Evolutionary conservation across 495 filamentous ascomycete genomes (phyloP).

Genomic region (Talaromyces nanjingensis): DNA sequence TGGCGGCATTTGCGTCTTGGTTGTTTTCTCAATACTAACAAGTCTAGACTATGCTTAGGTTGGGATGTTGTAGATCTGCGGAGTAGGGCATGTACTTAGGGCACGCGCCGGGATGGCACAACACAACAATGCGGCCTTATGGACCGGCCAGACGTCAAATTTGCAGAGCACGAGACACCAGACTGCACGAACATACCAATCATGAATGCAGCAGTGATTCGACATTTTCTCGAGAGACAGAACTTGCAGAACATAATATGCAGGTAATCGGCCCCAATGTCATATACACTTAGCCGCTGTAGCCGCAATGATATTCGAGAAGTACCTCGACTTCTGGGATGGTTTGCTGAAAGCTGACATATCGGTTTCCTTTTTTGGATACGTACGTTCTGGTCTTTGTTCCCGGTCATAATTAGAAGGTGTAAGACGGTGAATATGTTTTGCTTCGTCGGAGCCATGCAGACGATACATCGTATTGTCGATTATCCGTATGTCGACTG

Average conservation of each 20-base stretch:
- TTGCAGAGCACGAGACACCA: not conserved
- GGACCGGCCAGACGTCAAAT: not conserved
- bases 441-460: not conserved
- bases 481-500: not conserved
- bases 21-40: not conserved
- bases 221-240: not conserved
- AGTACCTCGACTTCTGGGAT: not conserved
- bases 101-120: not conserved
- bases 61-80: not conserved
- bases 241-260: not conserved
- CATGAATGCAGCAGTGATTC: not conserved
- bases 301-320: constrained; percentile 3
- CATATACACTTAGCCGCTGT: not conserved
- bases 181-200: not conserved
- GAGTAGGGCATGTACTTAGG: not conserved
- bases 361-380: not conserved
- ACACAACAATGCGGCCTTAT: not conserved
- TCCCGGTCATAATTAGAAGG: not conserved
- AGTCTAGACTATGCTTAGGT: not conserved
- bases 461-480: not conserved
- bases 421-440: not conserved
- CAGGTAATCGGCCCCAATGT: not conserved
- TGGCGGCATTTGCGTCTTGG: not conserved
- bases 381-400: not conserved
- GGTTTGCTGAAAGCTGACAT: not conserved